phyloP scores from a whole-genome alignment of 1,284 basidiomycete species.

The Austroboletus niveus region DNA sequence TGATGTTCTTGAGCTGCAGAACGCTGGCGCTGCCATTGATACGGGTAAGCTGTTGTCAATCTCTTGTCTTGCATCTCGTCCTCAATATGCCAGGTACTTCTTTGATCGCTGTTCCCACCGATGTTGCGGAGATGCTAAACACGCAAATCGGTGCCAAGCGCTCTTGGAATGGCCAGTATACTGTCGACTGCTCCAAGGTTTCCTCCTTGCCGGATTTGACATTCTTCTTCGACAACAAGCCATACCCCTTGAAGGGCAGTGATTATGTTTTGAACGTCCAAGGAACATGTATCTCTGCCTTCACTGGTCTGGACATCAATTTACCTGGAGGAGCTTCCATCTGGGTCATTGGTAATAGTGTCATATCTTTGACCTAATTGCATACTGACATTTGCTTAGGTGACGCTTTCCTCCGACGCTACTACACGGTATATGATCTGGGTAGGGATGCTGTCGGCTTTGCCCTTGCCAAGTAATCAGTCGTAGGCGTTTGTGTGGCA shows the following conservation, averaged over 20 bases:
- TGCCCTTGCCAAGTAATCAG: conserved; percentile 41
- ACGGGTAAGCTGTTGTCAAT: conserved; percentile 58
- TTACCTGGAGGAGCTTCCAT: conserved; percentile 76
- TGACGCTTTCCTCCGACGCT: conserved; percentile 85
- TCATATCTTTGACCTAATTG: conserved; percentile 5
- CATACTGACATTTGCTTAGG: conserved; percentile 42
- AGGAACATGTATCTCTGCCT: conserved; percentile 93
- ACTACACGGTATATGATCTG: conserved; percentile 94
- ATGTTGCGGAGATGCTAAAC: conserved; percentile 98
- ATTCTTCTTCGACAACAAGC: conserved; percentile 80
- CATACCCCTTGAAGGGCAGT: conserved; percentile 76
- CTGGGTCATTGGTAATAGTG: conserved; percentile 84
- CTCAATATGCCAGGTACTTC: conserved; percentile 65
- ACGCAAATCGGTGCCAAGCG: conserved; percentile 91
- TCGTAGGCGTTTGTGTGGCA: neutral
- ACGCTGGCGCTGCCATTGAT: conserved; percentile 95
- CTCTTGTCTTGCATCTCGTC: neutral
- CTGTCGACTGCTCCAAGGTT: conserved; percentile 87
- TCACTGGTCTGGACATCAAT: conserved; percentile 92
- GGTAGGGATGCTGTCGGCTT: conserved; percentile 86
- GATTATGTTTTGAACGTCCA: conserved; percentile 90
- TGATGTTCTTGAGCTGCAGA: conserved; percentile 83
- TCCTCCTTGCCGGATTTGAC: conserved; percentile 82
- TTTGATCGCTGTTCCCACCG: conserved; percentile 88
- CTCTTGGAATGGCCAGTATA: conserved; percentile 94